phyloP scores from a whole-genome alignment of 148 eudicot genomes.

The Camellia sinensis region DNA sequence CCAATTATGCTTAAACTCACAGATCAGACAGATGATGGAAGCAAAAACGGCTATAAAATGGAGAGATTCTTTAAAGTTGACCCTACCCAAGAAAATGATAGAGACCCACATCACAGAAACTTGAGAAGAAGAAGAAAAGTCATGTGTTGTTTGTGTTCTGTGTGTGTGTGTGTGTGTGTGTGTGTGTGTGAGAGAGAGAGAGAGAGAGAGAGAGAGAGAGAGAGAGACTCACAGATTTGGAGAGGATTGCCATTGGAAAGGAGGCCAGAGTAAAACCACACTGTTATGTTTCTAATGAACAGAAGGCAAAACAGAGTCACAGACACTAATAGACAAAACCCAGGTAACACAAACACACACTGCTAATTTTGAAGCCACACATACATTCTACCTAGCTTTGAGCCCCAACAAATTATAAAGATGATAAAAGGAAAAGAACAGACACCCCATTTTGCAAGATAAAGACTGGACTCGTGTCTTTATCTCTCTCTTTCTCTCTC shows the following conservation, averaged over 20 bases:
- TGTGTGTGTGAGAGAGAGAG: neutral
- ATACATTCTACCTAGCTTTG: neutral
- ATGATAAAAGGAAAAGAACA: neutral
- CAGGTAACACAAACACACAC: neutral
- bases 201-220: neutral
- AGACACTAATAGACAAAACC: conserved; percentile 7
- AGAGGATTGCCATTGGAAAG: conserved; percentile 14
- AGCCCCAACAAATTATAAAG: neutral
- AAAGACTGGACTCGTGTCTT: neutral
- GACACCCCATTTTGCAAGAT: neutral
- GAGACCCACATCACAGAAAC: conserved; percentile 8
- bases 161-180: neutral
- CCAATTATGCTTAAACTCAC: neutral
- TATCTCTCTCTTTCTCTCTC: neutral
- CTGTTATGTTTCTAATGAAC: neutral
- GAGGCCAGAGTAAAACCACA: conserved; percentile 11
- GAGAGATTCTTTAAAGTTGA: neutral
- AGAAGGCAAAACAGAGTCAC: neutral
- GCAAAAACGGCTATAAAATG: conserved; percentile 14
- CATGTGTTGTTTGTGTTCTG: neutral
- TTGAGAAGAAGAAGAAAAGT: neutral
- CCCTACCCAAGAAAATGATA: conserved; percentile 11
- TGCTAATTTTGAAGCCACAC: conserved; percentile 5
- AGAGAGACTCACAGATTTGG: conserved; percentile 17
- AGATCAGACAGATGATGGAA: conserved; percentile 12